These are phyloP conservation scores for Debaryomycetaceae sp. DNA, from an alignment of 1,139 yeast genomes.

Conservation along the genomic window DNA sequence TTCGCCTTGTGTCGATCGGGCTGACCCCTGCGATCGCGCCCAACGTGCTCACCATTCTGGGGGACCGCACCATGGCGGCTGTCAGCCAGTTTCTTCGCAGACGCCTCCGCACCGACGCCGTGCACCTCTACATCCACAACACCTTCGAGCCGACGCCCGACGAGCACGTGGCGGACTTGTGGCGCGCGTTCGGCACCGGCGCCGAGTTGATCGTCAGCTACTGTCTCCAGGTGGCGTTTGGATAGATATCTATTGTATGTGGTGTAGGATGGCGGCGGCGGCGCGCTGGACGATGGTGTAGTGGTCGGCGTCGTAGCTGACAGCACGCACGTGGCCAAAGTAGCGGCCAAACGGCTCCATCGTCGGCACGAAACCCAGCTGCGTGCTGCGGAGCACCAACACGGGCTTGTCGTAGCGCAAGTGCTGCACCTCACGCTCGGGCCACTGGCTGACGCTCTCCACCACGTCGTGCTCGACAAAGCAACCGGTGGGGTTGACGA, in stretches of 20 bases:
- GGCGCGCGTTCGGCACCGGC: conserved; percentile 37
- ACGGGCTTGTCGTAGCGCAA: conserved; percentile 31
- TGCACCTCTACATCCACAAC: conserved; percentile 48
- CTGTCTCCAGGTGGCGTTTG: conserved; percentile 57
- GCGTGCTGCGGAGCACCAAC: conserved; percentile 37
- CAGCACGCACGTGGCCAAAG: conserved; percentile 27
- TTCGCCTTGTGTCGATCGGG: conserved; percentile 58
- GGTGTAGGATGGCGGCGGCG: background rate
- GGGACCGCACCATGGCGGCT: conserved; percentile 43
- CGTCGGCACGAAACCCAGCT: conserved; percentile 34
- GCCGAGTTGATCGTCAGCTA: conserved; percentile 52
- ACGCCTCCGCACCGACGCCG: conserved; percentile 28
- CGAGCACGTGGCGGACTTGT: conserved; percentile 49
- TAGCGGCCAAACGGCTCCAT: conserved; percentile 29
- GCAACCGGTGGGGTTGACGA: conserved; percentile 8
- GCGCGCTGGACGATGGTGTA: conserved; percentile 30
- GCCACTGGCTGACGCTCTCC: conserved; percentile 41
- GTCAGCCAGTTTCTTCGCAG: conserved; percentile 41
- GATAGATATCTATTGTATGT: conserved; percentile 20
- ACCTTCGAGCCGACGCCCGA: conserved; percentile 61
- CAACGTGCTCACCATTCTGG: conserved; percentile 44
- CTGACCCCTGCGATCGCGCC: conserved; percentile 50
- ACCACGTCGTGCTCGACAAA: conserved; percentile 25
- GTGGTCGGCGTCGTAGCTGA: conserved; percentile 41
- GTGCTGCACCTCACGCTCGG: conserved; percentile 20